phyloP scores from a whole-genome alignment of 768 basidiomycete species.

The Zangia roseola region DNA sequence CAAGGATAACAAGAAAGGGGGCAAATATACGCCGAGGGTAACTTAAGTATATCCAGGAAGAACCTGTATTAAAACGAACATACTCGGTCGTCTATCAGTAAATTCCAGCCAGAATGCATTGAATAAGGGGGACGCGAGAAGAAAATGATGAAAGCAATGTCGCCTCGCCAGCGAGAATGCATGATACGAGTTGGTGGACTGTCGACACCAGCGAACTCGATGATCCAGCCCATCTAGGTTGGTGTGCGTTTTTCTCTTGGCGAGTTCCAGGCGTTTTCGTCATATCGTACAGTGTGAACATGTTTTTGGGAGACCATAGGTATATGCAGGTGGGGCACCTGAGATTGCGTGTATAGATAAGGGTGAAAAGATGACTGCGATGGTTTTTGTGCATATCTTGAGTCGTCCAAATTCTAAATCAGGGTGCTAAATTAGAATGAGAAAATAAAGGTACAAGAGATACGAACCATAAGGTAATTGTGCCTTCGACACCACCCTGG shows the following conservation, averaged over 20 bases:
- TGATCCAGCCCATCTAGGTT: background rate
- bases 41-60: constrained; percentile 11
- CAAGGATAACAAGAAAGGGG: background rate
- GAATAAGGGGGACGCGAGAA: no score
- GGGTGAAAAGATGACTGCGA: background rate
- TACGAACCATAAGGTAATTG: constrained; percentile 14
- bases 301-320: constrained; percentile 4
- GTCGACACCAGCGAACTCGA: background rate
- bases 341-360: background rate
- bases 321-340: background rate
- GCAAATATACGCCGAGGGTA: background rate
- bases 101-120: no score
- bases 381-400: background rate
- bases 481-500: background rate
- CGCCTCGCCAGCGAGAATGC: constrained; percentile 11
- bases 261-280: background rate
- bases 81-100: constrained; percentile 12
- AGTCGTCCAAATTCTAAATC: constrained; percentile 9
- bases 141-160: background rate
- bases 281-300: constrained; percentile 23
- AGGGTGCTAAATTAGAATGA: background rate
- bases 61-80: constrained; percentile 24
- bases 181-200: background rate
- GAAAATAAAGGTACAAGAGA: background rate
- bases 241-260: background rate